phyloP scores from a whole-genome alignment of 2,329 filamentous ascomycete species.

The Venturia asperata region DNA sequence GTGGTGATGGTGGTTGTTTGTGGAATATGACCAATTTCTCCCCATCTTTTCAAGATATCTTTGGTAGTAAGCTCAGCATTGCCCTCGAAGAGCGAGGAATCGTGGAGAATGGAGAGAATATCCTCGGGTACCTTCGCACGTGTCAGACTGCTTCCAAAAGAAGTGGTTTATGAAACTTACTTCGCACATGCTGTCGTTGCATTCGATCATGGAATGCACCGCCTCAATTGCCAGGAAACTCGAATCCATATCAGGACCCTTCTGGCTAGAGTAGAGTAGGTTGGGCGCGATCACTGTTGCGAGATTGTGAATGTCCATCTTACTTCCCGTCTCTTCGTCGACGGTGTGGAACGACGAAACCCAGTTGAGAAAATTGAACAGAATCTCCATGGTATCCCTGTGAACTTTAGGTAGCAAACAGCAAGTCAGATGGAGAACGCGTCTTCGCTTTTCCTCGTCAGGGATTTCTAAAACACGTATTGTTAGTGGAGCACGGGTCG shows the following conservation, averaged over 20 bases:
- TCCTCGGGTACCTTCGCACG: conserved; percentile 76
- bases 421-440: conserved; percentile 82
- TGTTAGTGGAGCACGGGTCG: conserved; percentile 7
- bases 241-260: conserved; percentile 63
- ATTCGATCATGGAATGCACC: conserved; percentile 82
- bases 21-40: conserved; percentile 57
- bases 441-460: conserved; percentile 72
- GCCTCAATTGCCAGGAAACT: conserved; percentile 92
- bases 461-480: conserved; percentile 52
- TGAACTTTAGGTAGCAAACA: conserved; percentile 89
- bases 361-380: conserved; percentile 97
- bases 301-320: conserved; percentile 98
- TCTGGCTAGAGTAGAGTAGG: conserved; percentile 65
- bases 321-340: conserved; percentile 92
- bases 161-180: conserved; percentile 48
- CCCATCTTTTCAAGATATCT: conserved; percentile 90
- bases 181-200: conserved; percentile 95
- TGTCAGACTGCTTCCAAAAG: conserved; percentile 24
- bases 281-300: conserved; percentile 97
- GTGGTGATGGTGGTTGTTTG: conserved; percentile 12
- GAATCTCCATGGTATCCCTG: conserved; percentile 86
- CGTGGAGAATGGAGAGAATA: conserved; percentile 75
- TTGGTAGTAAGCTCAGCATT: conserved; percentile 88
- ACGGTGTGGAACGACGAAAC: conserved; percentile 94
- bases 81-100: conserved; percentile 73